Evolutionary conservation across 768 basidiomycete species (phyloP), one percentile per base, ranked within the genome.

Genomic region (Pleurotus tuoliensis): DNA sequence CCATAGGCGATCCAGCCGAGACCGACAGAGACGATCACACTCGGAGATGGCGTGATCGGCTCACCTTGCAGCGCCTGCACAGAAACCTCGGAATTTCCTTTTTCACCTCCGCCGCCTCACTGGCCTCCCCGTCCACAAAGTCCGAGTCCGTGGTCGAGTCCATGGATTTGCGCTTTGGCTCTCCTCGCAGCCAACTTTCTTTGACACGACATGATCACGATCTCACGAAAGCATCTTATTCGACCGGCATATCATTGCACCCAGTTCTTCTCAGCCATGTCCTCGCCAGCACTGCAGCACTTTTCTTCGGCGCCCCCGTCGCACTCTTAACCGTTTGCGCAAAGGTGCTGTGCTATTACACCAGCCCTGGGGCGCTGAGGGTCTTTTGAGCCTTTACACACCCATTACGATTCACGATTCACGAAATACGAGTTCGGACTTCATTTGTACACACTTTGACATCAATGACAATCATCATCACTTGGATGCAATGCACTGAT

Each of bases 61-160:
- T 62, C 44, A 56, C 64, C 22, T 58, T 73, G 40, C 58, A 61
- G 57, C 66, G 70, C 27, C 64, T 69, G 45, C 58, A 65, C 44
- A 63, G 69, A 27, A 73, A 74, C 58, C 66, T 76, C 37, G 65
- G 71, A 7, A 63, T 76, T 38, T 63, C 62, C 15, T 54, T 57
- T 15, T 47, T 37, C 41, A 55, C 58, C 15, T 48, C 45, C 39
- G 18, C 38, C n/a, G 40, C 40, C 30, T 13, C 11, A 4, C n/a
- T n/a, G n/a, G 12, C 51, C 20, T 13, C 58, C 15, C 24, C 25
- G 38, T 34, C 58, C 30, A 34, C 30, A 9, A 34, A 34, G 30
- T 34, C 30, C 8, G 30, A 34, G 30, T 34, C 8, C n/a, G 41
- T 44, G 41, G 41, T 16, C 41, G n/a, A 6, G 12, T n/a, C n/a